Evolutionary conservation across 2,329 filamentous ascomycete genomes (phyloP), one percentile per base, ranked within the genome.

Genomic region (Didymella pinodella): DNA sequence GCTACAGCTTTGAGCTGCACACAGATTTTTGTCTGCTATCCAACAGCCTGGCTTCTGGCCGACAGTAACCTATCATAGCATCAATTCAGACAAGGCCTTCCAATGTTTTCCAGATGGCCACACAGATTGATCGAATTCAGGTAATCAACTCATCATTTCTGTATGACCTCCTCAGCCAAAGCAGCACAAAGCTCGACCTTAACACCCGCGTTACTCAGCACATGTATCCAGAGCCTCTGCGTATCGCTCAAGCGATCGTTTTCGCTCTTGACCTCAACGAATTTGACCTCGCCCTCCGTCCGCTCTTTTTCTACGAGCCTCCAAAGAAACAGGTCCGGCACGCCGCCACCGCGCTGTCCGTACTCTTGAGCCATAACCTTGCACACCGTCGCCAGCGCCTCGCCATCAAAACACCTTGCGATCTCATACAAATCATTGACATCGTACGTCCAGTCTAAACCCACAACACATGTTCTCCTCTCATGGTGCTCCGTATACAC

Each of bases 361-460:
- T 99, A 99, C 76, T 99, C 95, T 78, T 99, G 93, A 40, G 92
- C 93, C 84, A 98, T 88, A 40, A 98, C 92, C 77, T 94, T 95
- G 80, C 95, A 97, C 29, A 98, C 84, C 0, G 88, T 88, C 6
- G 91, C 91, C 59, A 99, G 81, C 1, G 91, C 92, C 61, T 88
- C 86, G n/a, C 91, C 89, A 29, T 88, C 83, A 72, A 97, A 97
- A 78, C 91, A 94, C 25, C 79, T 73, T 5, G 89, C 88, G 60
- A 98, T 89, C 75, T 96, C 92, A 7, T 90, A 73, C 26, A 99
- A 78, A 74, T 98, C 93, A 4, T 87, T 82, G 6, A 93, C 77
- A 36, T 89, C 88, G 74, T 93, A 98, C 46, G 90, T 87, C 95
- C 95, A 99, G 72, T 95, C 90, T 41, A 99, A 82, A 0, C 95